A percentile compares a stretch with the other conserved stretches of the same genome.
phyloP scores from a whole-genome alignment of 2,329 filamentous ascomycete species.

The Celoporthe dispersa region DNA sequence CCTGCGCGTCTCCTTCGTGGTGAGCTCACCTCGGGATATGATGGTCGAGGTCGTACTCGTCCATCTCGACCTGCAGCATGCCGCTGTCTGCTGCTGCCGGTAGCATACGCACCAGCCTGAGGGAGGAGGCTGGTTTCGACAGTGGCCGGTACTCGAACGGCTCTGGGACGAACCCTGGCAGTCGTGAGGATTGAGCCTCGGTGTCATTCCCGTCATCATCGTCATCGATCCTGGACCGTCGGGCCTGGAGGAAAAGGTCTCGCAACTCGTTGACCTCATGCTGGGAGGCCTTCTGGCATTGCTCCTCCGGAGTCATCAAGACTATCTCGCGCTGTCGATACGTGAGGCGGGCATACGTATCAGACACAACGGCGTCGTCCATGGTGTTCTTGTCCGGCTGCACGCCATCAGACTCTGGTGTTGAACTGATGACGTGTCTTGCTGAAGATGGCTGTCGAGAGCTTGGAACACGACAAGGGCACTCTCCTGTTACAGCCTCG shows the following conservation, averaged over 20 bases:
- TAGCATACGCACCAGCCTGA: background rate
- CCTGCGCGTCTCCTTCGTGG: background rate
- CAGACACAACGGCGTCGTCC: background rate
- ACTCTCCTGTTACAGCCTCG: background rate
- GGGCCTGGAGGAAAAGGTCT: background rate
- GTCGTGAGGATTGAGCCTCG: background rate
- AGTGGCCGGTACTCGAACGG: background rate
- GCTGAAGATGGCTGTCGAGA: background rate
- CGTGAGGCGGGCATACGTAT: background rate
- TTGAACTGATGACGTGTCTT: background rate
- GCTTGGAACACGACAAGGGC: no score
- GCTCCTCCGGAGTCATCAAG: background rate
- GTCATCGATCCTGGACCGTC: background rate
- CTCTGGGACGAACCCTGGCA: background rate
- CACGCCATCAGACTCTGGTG: background rate
- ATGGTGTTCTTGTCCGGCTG: background rate
- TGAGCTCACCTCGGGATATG: background rate
- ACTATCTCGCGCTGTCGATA: background rate
- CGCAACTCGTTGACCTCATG: background rate
- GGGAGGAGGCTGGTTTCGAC: background rate
- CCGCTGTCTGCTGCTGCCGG: background rate
- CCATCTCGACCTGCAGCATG: background rate
- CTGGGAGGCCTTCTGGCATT: background rate
- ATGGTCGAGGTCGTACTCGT: background rate
- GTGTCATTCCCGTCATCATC: background rate